Evolutionary conservation across 306 rosid genomes (phyloP).

Genomic region (Dryas alaskensis): DNA sequence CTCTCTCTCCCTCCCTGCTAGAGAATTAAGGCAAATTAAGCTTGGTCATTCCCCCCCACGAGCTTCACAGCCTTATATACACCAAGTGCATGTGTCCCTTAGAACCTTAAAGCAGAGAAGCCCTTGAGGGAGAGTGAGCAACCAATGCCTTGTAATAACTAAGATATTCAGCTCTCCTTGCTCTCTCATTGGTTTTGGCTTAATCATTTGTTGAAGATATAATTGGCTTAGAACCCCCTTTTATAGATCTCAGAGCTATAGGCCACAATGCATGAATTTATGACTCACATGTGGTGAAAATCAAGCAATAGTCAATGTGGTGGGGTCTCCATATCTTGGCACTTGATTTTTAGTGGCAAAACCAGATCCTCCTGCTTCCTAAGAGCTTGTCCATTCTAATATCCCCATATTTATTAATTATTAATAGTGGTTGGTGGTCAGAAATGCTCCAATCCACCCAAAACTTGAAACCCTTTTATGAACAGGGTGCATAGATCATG

Average conservation of each 20-base stretch:
- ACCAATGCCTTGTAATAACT: no score
- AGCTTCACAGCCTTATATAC: no score
- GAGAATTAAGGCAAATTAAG: no score
- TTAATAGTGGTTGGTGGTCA: no score
- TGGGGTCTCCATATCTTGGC: slow-evolving; percentile 11
- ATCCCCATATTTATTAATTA: neutral
- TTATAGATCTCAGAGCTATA: neutral
- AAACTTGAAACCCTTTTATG: neutral
- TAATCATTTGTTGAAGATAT: no score
- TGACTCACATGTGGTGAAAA: neutral
- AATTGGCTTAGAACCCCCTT: no score
- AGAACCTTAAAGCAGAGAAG: no score
- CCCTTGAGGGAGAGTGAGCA: slow-evolving; percentile 18
- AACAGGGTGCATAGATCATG: no score
- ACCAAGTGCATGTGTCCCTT: no score
- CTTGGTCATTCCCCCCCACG: no score
- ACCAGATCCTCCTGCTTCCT: slow-evolving; percentile 10
- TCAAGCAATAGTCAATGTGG: neutral
- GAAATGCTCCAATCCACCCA: neutral
- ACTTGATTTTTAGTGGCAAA: neutral
- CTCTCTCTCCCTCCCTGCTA: no score
- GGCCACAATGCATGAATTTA: neutral
- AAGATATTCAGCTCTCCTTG: neutral
- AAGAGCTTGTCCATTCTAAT: neutral
- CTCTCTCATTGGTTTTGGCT: neutral